Percentiles rank a stretch among this genome's conserved stretches.
These are phyloP conservation scores for Dactylellina drechsleri DNA, from an alignment of 2,329 filamentous ascomycete species.

Conservation along the genomic window DNA sequence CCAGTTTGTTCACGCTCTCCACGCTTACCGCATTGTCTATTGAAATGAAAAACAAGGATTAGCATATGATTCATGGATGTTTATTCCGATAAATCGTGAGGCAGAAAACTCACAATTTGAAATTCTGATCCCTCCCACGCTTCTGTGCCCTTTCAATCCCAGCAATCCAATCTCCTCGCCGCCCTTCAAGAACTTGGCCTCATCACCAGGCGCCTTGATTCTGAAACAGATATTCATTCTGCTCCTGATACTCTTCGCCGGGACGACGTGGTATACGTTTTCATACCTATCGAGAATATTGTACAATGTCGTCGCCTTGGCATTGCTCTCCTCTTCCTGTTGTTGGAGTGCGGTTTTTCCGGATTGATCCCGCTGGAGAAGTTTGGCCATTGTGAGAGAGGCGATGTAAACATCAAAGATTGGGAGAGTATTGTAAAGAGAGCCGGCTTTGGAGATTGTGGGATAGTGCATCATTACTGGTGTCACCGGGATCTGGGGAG, in stretches of 20 bases:
- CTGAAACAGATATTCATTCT: conserved; percentile 97
- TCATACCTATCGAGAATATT: conserved; percentile 77
- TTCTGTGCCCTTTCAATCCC: conserved; percentile 88
- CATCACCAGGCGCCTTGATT: conserved; percentile 70
- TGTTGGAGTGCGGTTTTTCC: conserved; percentile 75
- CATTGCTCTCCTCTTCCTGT: conserved; percentile 76
- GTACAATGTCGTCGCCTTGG: conserved; percentile 83
- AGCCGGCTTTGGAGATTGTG: conserved; percentile 89
- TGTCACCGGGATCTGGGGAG: conserved; percentile 78
- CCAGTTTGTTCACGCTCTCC: conserved; percentile 74
- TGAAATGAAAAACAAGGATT: not conserved
- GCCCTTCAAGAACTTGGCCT: conserved; percentile 82
- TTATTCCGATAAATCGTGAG: not conserved
- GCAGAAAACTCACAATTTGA: conserved; percentile 82
- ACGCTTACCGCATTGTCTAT: conserved; percentile 65
- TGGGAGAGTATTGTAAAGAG: conserved; percentile 92
- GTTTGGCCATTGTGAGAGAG: conserved; percentile 83
- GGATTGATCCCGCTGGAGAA: conserved; percentile 65
- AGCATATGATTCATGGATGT: not conserved
- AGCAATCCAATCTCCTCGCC: conserved; percentile 75
- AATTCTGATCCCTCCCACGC: conserved; percentile 83
- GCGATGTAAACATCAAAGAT: conserved; percentile 95
- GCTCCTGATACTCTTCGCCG: conserved; percentile 78
- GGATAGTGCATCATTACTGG: conserved; percentile 85
- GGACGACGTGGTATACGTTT: conserved; percentile 79